Evolutionary conservation across 2,329 filamentous ascomycete species (phyloP).

Genomic region (Alternaria hordeiaustralica): DNA sequence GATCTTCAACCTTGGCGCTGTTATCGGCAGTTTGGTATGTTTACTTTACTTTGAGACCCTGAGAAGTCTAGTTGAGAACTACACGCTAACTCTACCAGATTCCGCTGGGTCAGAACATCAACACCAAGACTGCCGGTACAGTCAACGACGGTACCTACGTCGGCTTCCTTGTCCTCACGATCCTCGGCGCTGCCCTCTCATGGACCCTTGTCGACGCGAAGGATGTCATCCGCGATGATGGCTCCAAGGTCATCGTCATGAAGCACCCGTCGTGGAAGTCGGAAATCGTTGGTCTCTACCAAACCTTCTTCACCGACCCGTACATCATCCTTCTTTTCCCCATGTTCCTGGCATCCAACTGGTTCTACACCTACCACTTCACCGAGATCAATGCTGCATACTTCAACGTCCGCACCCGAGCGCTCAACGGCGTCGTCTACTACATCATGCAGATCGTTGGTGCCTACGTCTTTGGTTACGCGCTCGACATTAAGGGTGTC

Average conservation of each 20-base stretch:
- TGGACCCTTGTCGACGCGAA: constrained; percentile 74
- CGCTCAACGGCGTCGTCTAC: constrained; percentile 82
- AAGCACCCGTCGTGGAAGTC: constrained; percentile 88
- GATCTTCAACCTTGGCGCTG: constrained; percentile 91
- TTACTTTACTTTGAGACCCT: constrained; percentile 21
- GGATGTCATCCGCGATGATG: constrained; percentile 76
- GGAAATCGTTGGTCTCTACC: constrained; percentile 76
- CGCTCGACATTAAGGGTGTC: constrained; percentile 65
- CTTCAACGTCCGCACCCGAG: constrained; percentile 75
- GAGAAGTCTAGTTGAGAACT: neutral
- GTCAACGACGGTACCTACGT: constrained; percentile 85
- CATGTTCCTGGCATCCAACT: constrained; percentile 81
- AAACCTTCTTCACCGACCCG: constrained; percentile 73
- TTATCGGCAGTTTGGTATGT: constrained; percentile 76
- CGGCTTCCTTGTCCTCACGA: constrained; percentile 84
- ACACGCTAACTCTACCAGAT: constrained; percentile 56
- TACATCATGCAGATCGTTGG: constrained; percentile 80
- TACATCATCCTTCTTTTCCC: constrained; percentile 80
- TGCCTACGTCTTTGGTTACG: constrained; percentile 73
- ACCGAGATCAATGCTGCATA: constrained; percentile 73
- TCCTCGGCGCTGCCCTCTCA: constrained; percentile 72
- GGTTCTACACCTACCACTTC: constrained; percentile 82
- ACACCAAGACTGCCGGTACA: constrained; percentile 58
- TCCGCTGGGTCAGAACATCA: constrained; percentile 74
- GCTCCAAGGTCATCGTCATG: constrained; percentile 82